Evolutionary conservation across 2,329 filamentous ascomycete species (phyloP).

Genomic region (Pochonia chlamydosporia): DNA sequence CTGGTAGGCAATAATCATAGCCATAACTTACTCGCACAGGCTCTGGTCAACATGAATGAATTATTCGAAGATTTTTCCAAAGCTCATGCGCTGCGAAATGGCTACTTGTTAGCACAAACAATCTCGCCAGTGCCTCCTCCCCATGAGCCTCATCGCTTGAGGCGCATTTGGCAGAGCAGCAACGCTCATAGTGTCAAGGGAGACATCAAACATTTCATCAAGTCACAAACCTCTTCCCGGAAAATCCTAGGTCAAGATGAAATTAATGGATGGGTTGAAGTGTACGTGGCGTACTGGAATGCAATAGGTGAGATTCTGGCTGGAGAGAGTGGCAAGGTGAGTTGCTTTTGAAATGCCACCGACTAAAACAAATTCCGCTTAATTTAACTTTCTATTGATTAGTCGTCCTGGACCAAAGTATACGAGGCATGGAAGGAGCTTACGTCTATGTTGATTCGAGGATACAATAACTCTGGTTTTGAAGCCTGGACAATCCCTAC

Average conservation of each 20-base stretch:
- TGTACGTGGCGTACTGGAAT: constrained; percentile 81
- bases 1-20: not conserved
- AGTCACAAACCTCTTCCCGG: constrained; percentile 49
- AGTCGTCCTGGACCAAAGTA: constrained; percentile 70
- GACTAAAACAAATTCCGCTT: not conserved
- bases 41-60: constrained; percentile 54
- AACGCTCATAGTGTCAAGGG: constrained; percentile 59
- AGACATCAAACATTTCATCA: constrained; percentile 69
- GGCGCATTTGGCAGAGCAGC: constrained; percentile 65
- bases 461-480: constrained; percentile 71
- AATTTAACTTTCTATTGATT: constrained; percentile 10
- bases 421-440: constrained; percentile 89
- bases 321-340: constrained; percentile 34
- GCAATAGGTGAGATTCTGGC: constrained; percentile 68
- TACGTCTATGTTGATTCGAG: constrained; percentile 68
- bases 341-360: constrained; percentile 1
- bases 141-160: constrained; percentile 58
- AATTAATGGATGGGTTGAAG: constrained; percentile 75
- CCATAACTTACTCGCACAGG: not conserved
- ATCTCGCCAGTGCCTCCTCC: constrained; percentile 64
- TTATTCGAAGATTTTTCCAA: constrained; percentile 68
- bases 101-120: constrained; percentile 67
- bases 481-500: constrained; percentile 90
- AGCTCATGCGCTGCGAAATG: constrained; percentile 60
- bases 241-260: constrained; percentile 59